These are phyloP conservation scores for Phaeoacremonium minimum DNA, from an alignment of 2,329 filamentous ascomycete species.

Conservation along the genomic window DNA sequence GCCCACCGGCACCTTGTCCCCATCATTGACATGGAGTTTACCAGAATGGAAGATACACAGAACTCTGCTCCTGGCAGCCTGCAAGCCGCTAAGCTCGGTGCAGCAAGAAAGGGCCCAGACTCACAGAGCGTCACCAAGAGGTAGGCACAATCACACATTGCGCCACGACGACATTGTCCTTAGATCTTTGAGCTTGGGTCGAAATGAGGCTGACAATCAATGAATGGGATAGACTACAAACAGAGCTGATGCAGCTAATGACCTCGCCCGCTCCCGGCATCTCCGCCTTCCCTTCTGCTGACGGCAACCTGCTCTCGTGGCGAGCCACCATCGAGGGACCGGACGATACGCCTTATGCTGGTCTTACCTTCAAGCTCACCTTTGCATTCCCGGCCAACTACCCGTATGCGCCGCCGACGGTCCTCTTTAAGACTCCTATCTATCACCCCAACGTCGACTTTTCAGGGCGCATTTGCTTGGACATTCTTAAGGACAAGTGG, in stretches of 20 bases:
- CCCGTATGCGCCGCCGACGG: slow-evolving; percentile 84
- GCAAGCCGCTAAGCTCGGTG: slow-evolving; percentile 60
- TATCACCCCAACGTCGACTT: slow-evolving; percentile 99
- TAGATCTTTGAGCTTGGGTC: too few relatives aligned
- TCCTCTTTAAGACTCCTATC: slow-evolving; percentile 97
- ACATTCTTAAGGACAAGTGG: slow-evolving; percentile 99
- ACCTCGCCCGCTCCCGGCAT: slow-evolving; percentile 88
- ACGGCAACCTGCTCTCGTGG: slow-evolving; percentile 89
- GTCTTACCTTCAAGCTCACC: slow-evolving; percentile 84
- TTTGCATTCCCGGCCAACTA: slow-evolving; percentile 91
- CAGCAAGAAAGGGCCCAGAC: slow-evolving; percentile 55
- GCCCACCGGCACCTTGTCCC: too few relatives aligned
- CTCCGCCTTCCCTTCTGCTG: slow-evolving; percentile 87
- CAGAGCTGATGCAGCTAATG: slow-evolving; percentile 98
- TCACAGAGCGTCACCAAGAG: slow-evolving; percentile 74
- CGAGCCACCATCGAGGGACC: slow-evolving; percentile 91
- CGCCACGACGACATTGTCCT: too few relatives aligned
- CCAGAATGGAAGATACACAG: slow-evolving; percentile 58
- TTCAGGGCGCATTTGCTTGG: slow-evolving; percentile 91
- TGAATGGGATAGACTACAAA: slow-evolving; percentile 67
- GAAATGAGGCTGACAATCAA: slow-evolving; percentile 5
- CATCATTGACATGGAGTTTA: too few relatives aligned
- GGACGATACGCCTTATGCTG: slow-evolving; percentile 84
- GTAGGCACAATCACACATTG: slow-evolving; percentile 40
- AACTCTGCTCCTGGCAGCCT: slow-evolving; percentile 61